Base-by-base conservation (phyloP, 441 rosid species). In the Omphalea diandra region DNA sequence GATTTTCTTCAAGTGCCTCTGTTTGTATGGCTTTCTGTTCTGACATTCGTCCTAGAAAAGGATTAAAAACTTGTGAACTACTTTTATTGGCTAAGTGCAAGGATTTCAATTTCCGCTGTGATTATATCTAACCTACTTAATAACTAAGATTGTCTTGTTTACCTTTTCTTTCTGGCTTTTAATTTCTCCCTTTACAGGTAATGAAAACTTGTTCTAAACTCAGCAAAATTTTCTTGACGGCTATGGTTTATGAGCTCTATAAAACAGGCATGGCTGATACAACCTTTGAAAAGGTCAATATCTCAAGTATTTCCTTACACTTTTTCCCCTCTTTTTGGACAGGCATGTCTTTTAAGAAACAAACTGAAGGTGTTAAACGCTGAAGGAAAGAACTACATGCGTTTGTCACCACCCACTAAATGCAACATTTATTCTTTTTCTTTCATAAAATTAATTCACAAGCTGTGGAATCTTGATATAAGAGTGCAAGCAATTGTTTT, bases 191-290 rank as follows among this genome's bases (percentile, higher is more conserved):
- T 68, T 76, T 73, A 73, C 85, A 90, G 96, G 84, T 95, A 46
- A 92, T 95, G 91, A 90, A 81, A 83, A 83, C 77, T 71, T 76
- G 86, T 62, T 85, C 98, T 5, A 92, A 81, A 65, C 75, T 89
- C 18, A 79, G 90, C 77, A 94, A 90, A 83, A 90, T 95, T 38
- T 92, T 87, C 84, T 84, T 95, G 85, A 83, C 95, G 1, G 97
- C 97, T 63, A 90, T 95, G 98, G 96, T 92, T 36, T 85, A 88
- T 7, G 99, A 95, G 78, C 98, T 92, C 38, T 90, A 95, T 69
- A 92, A 88, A 81, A 92, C 98, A 43, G 98, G 99, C 76, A 89
- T 90, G 93, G 85, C 86, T 6, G 99, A 90, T 80, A 92, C 96
- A 52, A 86, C 84, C 24, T 92, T 92, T 70, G 98, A 94, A 62